Percentiles rank a stretch among this genome's conserved stretches.
Evolutionary conservation across 2,329 filamentous ascomycete genomes (phyloP).

Genomic region (Calonectria hawksworthii): DNA sequence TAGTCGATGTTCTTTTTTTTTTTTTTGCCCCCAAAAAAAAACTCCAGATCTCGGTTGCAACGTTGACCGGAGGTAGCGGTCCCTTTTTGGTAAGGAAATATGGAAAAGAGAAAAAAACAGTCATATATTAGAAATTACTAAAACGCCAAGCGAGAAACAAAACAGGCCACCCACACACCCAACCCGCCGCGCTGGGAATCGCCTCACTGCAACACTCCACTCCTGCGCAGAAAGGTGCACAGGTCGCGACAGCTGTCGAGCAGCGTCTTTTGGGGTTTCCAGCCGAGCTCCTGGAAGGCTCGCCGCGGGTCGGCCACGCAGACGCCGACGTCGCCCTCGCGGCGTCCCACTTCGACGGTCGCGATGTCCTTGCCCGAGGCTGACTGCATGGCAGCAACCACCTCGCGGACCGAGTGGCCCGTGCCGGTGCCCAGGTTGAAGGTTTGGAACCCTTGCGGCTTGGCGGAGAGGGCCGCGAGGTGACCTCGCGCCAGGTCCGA

Average conservation of each 20-base stretch:
- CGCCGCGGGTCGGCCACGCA: constrained; percentile 58
- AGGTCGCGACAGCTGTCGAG: constrained; percentile 34
- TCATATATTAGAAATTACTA: neutral
- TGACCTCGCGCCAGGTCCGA: constrained; percentile 74
- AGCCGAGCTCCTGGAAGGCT: constrained; percentile 59
- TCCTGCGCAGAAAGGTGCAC: constrained; percentile 27
- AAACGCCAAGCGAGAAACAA: constrained; percentile 9
- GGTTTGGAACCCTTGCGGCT: constrained; percentile 51
- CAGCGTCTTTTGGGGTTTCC: constrained; percentile 45
- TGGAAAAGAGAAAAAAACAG: neutral
- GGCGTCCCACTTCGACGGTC: constrained; percentile 50
- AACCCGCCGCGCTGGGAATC: neutral
- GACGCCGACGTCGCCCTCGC: constrained; percentile 58
- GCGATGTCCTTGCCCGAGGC: constrained; percentile 54
- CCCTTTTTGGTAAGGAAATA: neutral
- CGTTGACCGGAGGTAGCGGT: neutral
- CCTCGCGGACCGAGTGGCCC: constrained; percentile 59
- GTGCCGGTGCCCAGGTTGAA: constrained; percentile 62
- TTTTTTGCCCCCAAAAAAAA: neutral
- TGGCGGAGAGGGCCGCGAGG: constrained; percentile 67
- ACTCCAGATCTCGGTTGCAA: neutral
- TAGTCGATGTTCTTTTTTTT: neutral
- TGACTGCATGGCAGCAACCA: constrained; percentile 55
- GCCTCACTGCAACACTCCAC: neutral
- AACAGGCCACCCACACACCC: neutral